These are phyloP conservation scores for Diospyros lotus DNA, from an alignment of 148 eudicot species.

Conservation along the genomic window DNA sequence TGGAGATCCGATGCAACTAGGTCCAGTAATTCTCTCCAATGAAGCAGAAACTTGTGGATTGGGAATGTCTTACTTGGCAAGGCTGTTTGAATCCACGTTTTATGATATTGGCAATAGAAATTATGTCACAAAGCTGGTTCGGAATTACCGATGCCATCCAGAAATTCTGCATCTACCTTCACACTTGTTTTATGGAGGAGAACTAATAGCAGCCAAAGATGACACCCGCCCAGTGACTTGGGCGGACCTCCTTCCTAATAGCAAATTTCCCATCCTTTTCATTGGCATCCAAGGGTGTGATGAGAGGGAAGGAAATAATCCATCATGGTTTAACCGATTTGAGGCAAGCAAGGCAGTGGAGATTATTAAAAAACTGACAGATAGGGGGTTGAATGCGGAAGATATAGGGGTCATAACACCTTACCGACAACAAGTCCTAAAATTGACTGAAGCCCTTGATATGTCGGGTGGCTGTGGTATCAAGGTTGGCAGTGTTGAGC, in stretches of 20 bases:
- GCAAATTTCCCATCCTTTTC: constrained; percentile 75
- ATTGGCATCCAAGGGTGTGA: constrained; percentile 83
- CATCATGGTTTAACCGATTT: constrained; percentile 96
- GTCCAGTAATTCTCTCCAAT: constrained; percentile 74
- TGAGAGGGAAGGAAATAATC: constrained; percentile 92
- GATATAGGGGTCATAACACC: constrained; percentile 92
- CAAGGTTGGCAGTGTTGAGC: constrained; percentile 94
- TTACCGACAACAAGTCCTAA: constrained; percentile 83
- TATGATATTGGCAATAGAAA: constrained; percentile 48
- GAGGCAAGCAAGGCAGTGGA: constrained; percentile 90
- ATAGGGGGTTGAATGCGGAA: constrained; percentile 28
- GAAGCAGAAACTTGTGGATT: constrained; percentile 64
- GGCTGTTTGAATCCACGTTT: constrained; percentile 55
- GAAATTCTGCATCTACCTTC: constrained; percentile 79
- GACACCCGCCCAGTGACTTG: constrained; percentile 27
- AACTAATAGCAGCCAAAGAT: constrained; percentile 55
- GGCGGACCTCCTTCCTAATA: constrained; percentile 58
- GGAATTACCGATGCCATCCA: constrained; percentile 76
- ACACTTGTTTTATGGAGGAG: constrained; percentile 59
- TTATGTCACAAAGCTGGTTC: constrained; percentile 65
- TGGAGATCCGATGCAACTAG: constrained; percentile 91
- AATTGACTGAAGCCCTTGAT: constrained; percentile 65
- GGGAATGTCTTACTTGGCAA: constrained; percentile 67
- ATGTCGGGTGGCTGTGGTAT: constrained; percentile 27
- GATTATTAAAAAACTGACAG: constrained; percentile 42